Percentiles rank a stretch among this genome's conserved stretches.
Conservation (phyloP, 345 rosid species). For the Euphorbia tirucalli region DNA sequence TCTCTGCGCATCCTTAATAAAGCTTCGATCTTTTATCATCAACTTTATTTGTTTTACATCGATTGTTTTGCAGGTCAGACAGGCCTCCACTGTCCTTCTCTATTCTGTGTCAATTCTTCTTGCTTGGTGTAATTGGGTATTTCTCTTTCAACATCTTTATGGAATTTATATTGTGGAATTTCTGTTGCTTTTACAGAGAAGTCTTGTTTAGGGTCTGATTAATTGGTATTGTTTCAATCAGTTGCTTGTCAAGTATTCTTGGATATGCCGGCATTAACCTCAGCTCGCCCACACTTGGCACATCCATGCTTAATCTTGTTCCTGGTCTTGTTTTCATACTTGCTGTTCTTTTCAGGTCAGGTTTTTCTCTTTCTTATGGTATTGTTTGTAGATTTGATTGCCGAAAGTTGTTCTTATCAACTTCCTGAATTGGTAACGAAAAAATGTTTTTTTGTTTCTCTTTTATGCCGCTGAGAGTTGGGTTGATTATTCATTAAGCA, state of each 20-base stretch:
- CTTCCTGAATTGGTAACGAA: too few relatives aligned
- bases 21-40: too few relatives aligned
- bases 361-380: background rate
- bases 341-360: slow-evolving; percentile 53
- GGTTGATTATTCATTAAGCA: background rate
- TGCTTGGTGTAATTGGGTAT: slow-evolving; percentile 56
- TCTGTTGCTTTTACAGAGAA: background rate
- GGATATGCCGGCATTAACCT: slow-evolving; percentile 49
- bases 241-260: slow-evolving; percentile 33
- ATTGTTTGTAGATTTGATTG: slow-evolving; percentile 3
- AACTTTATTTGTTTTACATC: too few relatives aligned
- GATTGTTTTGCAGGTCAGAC: background rate
- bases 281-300: slow-evolving; percentile 54
- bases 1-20: background rate
- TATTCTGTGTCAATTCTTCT: slow-evolving; percentile 41
- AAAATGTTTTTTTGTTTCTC: too few relatives aligned
- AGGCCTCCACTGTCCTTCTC: slow-evolving; percentile 48
- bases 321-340: slow-evolving; percentile 60
- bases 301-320: slow-evolving; percentile 58
- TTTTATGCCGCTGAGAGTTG: background rate
- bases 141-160: background rate
- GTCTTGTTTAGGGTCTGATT: slow-evolving; percentile 16
- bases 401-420: background rate
- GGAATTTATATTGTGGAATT: background rate
- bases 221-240: slow-evolving; percentile 15